A percentile compares a stretch with the other conserved stretches of the same genome.
These are phyloP conservation scores for Citrullus amarus DNA, from an alignment of 306 rosid species.

Conservation along the genomic window DNA sequence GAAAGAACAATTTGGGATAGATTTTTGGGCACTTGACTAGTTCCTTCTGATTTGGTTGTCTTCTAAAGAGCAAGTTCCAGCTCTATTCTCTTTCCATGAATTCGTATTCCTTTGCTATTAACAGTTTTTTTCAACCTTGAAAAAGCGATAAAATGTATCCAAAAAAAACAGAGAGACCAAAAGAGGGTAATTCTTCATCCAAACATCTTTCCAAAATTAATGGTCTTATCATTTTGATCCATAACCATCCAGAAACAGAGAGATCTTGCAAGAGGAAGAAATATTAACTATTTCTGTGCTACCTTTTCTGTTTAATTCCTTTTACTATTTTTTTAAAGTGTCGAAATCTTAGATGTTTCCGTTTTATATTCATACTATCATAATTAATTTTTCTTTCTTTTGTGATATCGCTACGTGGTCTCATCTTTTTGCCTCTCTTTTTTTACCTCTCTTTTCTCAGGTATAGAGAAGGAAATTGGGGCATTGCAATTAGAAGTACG, in stretches of 20 bases:
- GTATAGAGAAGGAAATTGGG: slow-evolving; percentile 92
- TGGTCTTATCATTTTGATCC: neutral
- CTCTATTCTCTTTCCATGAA: neutral
- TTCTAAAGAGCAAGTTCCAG: neutral
- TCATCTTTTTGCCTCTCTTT: neutral
- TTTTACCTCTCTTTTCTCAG: slow-evolving; percentile 23
- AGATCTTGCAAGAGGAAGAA: neutral
- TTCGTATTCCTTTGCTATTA: neutral
- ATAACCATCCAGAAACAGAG: neutral
- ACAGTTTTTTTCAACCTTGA: neutral
- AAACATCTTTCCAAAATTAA: neutral
- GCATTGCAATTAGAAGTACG: slow-evolving; percentile 82
- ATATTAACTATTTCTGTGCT: neutral
- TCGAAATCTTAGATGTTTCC: neutral
- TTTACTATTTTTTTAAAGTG: neutral
- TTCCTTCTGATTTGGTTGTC: neutral
- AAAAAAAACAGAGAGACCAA: neutral
- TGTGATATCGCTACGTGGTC: neutral
- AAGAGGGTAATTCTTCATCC: neutral
- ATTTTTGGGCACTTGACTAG: neutral
- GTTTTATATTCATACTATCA: neutral
- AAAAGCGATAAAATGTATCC: neutral
- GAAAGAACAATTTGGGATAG: neutral
- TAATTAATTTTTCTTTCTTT: neutral
- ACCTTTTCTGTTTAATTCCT: neutral